Conservation (phyloP, 108 stramenopile genomes). For the Aureococcus anophagefferens region DNA sequence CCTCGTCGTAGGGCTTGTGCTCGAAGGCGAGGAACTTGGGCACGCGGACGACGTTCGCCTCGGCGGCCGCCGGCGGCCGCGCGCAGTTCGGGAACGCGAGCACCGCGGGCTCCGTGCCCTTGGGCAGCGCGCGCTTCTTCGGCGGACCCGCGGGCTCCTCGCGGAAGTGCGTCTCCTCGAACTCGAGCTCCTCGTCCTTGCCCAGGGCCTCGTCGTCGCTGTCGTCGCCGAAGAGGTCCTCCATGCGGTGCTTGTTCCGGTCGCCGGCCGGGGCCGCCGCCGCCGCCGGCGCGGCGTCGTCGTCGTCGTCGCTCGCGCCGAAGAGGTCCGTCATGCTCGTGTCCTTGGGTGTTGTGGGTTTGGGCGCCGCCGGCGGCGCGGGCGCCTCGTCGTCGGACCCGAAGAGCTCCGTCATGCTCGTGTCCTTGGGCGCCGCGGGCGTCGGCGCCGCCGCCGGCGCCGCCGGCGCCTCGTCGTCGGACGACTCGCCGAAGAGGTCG, state of each 20-base stretch:
- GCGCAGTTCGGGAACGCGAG: too few relatives aligned
- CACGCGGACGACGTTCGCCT: background rate
- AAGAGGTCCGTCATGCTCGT: too few relatives aligned
- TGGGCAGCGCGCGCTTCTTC: too few relatives aligned
- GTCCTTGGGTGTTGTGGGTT: too few relatives aligned
- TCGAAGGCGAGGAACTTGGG: background rate
- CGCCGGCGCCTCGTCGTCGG: too few relatives aligned
- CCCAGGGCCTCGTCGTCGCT: background rate
- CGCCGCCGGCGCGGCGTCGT: background rate
- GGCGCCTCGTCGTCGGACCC: background rate
- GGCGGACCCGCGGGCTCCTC: too few relatives aligned
- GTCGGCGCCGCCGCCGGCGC: too few relatives aligned
- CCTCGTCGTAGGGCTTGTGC: background rate
- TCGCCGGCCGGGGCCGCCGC: too few relatives aligned
- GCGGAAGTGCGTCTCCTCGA: too few relatives aligned
- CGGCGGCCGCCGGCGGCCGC: background rate
- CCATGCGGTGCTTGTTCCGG: background rate
- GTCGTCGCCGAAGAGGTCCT: conserved; percentile 1
- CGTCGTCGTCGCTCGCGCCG: background rate
- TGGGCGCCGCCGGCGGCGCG: background rate
- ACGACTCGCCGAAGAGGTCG: too few relatives aligned
- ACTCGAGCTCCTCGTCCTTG: too few relatives aligned
- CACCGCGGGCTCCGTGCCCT: too few relatives aligned
- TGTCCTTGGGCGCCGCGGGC: background rate
- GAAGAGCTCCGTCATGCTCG: background rate